A percentile compares a stretch with the other conserved stretches of the same genome.
Conservation (phyloP, 2,329 filamentous ascomycete species). For the Neonectria hederae region DNA sequence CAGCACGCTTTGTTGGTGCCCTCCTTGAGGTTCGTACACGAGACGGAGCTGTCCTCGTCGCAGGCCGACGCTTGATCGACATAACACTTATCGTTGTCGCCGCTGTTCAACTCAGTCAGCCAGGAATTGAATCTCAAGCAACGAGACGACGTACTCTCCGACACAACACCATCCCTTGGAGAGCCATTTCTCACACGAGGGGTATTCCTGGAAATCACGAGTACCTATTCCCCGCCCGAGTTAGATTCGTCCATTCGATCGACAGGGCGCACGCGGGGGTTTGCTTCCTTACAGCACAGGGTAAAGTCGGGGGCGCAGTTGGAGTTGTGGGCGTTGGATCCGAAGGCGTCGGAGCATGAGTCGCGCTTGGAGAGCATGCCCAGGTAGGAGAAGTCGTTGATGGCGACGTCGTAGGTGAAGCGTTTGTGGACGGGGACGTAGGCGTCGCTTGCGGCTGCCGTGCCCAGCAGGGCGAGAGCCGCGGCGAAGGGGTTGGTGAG, state of each 20-base stretch:
- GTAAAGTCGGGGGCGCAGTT: slow-evolving; percentile 27
- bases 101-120: slow-evolving; percentile 13
- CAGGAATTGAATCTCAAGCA: not conserved
- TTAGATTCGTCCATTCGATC: not conserved
- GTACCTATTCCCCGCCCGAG: slow-evolving; percentile 10
- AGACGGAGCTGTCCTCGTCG: slow-evolving; percentile 21
- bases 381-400: slow-evolving; percentile 26
- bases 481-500: not conserved
- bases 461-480: slow-evolving; percentile 10
- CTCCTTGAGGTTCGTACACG: slow-evolving; percentile 18
- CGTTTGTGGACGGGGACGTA: slow-evolving; percentile 25
- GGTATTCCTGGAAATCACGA: slow-evolving; percentile 16
- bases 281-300: slow-evolving; percentile 24
- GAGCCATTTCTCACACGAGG: slow-evolving; percentile 28
- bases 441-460: slow-evolving; percentile 4
- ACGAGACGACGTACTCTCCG: slow-evolving; percentile 18
- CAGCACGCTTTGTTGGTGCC: slow-evolving; percentile 26
- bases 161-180: slow-evolving; percentile 32
- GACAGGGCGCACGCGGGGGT: no score
- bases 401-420: slow-evolving; percentile 14
- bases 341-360: slow-evolving; percentile 29
- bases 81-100: slow-evolving; percentile 25
- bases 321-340: slow-evolving; percentile 22
- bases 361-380: slow-evolving; percentile 30
- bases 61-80: slow-evolving; percentile 29